Percentiles rank a stretch among this genome's conserved stretches.
These are phyloP conservation scores for Colletotrichum filicis DNA, from an alignment of 2,329 filamentous ascomycete genomes.

Conservation along the genomic window DNA sequence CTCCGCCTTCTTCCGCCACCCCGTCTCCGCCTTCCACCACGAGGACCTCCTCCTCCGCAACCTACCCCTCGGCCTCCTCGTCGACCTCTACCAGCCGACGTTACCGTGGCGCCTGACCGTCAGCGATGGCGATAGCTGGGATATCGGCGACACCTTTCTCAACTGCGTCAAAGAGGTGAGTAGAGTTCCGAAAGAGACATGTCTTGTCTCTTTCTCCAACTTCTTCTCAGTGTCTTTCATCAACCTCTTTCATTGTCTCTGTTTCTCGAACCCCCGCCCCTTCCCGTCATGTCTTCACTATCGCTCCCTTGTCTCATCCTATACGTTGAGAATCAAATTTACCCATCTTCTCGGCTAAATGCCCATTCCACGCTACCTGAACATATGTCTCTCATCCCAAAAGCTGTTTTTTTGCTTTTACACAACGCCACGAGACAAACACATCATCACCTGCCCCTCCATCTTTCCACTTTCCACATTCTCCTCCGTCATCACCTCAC, in stretches of 20 bases:
- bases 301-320: not conserved
- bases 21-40: slow-evolving; percentile 70
- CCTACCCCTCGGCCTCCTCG: slow-evolving; percentile 63
- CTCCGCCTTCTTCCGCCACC: slow-evolving; percentile 60
- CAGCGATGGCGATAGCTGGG: slow-evolving; percentile 66
- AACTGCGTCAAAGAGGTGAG: slow-evolving; percentile 72
- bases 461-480: not conserved
- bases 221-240: slow-evolving; percentile 5
- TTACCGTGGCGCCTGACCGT: slow-evolving; percentile 68
- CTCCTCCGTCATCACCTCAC: not conserved
- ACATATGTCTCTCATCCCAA: not conserved
- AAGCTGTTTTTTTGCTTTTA: not conserved
- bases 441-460: not conserved
- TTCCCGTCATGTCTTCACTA: not conserved
- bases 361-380: not conserved
- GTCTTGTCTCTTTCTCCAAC: not conserved
- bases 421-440: not conserved
- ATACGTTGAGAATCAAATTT: not conserved
- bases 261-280: not conserved
- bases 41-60: slow-evolving; percentile 64
- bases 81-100: slow-evolving; percentile 66
- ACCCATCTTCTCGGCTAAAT: not conserved
- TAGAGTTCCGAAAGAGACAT: slow-evolving; percentile 8
- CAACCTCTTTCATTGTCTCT: not conserved
- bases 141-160: slow-evolving; percentile 71